Conservation (phyloP, 805 yeast genomes). For the Ascoidea asiatica region DNA sequence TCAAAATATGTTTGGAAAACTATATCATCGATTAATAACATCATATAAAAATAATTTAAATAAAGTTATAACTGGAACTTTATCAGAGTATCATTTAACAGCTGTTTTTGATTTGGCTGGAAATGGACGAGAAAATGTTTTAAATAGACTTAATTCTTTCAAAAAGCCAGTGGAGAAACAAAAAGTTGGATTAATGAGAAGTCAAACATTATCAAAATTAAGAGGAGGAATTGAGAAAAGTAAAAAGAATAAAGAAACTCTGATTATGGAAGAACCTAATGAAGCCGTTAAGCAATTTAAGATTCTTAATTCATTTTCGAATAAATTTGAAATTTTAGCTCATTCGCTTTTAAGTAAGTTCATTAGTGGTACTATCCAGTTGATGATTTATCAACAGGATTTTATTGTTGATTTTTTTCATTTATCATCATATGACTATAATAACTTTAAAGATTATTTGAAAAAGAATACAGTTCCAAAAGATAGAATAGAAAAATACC, state of each 20-base stretch:
- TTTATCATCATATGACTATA: slow-evolving; percentile 22
- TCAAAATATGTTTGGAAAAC: slow-evolving; percentile 17
- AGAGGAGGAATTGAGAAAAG: slow-evolving; percentile 13
- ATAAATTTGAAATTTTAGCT: neutral
- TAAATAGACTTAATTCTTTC: too few relatives aligned
- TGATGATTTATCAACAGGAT: slow-evolving; percentile 32
- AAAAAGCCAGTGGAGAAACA: neutral
- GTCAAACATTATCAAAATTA: slow-evolving; percentile 5
- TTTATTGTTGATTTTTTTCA: slow-evolving; percentile 32
- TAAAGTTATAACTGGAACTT: neutral
- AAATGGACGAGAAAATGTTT: neutral
- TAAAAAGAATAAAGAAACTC: slow-evolving; percentile 10
- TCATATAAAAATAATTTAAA: too few relatives aligned
- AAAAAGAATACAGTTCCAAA: slow-evolving; percentile 15
- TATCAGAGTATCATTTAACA: neutral
- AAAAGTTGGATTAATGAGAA: neutral
- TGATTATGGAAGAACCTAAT: slow-evolving; percentile 1
- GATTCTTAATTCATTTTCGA: neutral
- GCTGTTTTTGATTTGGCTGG: slow-evolving; percentile 1
- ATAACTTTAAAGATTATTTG: slow-evolving; percentile 30
- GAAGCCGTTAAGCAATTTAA: neutral
- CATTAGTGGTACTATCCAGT: slow-evolving; percentile 13
- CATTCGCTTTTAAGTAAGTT: slow-evolving; percentile 7
- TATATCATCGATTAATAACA: slow-evolving; percentile 16
- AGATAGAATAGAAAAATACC: slow-evolving; percentile 11